Evolutionary conservation across 1,284 basidiomycete species (phyloP).

Genomic region (Boletus smithii): DNA sequence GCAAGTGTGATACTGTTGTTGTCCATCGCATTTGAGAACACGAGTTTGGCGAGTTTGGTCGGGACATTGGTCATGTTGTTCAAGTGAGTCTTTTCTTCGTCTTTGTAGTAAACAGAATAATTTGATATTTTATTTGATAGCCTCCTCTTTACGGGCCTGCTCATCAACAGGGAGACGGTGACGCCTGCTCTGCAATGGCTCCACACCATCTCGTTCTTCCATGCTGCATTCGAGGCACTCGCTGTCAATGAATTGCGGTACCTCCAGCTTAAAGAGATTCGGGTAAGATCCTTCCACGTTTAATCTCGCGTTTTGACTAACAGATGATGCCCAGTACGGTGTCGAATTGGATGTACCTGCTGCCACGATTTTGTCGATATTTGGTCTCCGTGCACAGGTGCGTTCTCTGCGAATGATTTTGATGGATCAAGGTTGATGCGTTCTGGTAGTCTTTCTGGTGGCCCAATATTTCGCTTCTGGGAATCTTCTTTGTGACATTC

Average conservation of each 20-base stretch:
- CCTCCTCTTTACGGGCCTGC: constrained; percentile 89
- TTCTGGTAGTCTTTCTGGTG: constrained; percentile 84
- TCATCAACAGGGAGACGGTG: constrained; percentile 91
- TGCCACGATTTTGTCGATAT: constrained; percentile 88
- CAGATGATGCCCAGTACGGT: constrained; percentile 62
- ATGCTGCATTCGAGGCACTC: constrained; percentile 96
- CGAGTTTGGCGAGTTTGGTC: constrained; percentile 87
- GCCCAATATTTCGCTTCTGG: constrained; percentile 83
- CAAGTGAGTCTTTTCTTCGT: constrained; percentile 65
- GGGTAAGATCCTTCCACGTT: constrained; percentile 47
- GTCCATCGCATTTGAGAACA: constrained; percentile 82
- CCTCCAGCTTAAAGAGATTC: constrained; percentile 86
- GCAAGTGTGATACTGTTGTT: constrained; percentile 89
- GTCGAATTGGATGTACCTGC: constrained; percentile 92
- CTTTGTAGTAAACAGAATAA: neutral
- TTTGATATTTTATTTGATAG: constrained; percentile 43
- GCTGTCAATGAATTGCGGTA: constrained; percentile 95
- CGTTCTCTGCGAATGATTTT: constrained; percentile 5
- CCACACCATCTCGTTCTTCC: constrained; percentile 93
- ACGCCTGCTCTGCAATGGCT: constrained; percentile 76
- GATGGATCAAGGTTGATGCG: constrained; percentile 10
- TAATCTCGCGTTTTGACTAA: constrained; percentile 11
- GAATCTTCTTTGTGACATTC: constrained; percentile 80
- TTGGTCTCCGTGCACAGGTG: constrained; percentile 83
- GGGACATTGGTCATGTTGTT: constrained; percentile 96